Percentiles rank a stretch among this genome's conserved stretches.
Conservation (phyloP, 352 stramenopile species). For the Phytopythium montanum region DNA sequence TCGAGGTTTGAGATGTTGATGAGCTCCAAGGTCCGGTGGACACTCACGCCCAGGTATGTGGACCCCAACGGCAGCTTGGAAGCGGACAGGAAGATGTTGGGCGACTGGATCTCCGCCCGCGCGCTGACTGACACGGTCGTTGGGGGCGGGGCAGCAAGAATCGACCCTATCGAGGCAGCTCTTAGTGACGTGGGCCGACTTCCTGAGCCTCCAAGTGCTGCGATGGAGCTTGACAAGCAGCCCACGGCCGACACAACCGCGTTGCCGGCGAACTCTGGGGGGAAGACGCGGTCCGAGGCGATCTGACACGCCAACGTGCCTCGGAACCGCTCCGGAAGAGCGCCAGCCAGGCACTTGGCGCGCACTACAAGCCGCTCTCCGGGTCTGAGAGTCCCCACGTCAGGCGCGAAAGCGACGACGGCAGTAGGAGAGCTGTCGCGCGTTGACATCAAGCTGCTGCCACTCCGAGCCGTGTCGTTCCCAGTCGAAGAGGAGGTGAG, state of each 20-base stretch:
- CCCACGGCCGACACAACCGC: not conserved
- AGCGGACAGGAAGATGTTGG: conserved; percentile 67
- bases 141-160: not conserved
- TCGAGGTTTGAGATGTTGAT: conserved; percentile 81
- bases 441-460: conserved; percentile 35
- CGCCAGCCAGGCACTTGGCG: conserved; percentile 47
- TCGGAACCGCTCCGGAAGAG: conserved; percentile 61
- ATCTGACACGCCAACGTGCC: conserved; percentile 41
- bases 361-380: conserved; percentile 32
- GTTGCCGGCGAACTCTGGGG: not conserved
- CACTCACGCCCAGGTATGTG: conserved; percentile 60
- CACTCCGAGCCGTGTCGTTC: conserved; percentile 33
- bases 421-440: conserved; percentile 42
- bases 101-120: conserved; percentile 70
- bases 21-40: conserved; percentile 45
- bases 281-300: conserved; percentile 24
- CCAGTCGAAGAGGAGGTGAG: conserved; percentile 36
- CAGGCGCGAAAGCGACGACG: conserved; percentile 42
- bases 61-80: conserved; percentile 45
- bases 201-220: not conserved
- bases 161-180: not conserved
- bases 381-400: conserved; percentile 36
- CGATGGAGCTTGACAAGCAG: not conserved
- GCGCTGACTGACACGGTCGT: conserved; percentile 30
- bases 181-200: not conserved